A percentile compares a stretch with the other conserved stretches of the same genome.
Evolutionary conservation across 371 early-diverging fungal species (phyloP).

Genomic region (Actinomortierella ambigua): DNA sequence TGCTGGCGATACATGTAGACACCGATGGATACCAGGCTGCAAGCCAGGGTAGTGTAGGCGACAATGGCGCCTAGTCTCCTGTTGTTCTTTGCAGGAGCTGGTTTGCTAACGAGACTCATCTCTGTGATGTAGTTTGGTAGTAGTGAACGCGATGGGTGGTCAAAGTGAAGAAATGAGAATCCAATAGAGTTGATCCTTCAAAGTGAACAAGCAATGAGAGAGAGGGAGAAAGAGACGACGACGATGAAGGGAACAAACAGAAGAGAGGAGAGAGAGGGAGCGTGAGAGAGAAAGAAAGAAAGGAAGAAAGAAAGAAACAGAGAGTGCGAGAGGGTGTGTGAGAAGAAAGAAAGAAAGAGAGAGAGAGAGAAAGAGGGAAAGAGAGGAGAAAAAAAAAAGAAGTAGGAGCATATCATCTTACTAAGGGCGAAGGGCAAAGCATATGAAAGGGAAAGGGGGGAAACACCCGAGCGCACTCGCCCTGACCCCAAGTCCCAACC

Average conservation of each 20-base stretch:
- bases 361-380: conserved; percentile 10
- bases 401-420: not conserved
- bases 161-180: no score
- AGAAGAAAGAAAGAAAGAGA: not conserved
- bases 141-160: no score
- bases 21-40: conserved; percentile 50
- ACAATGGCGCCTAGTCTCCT: conserved; percentile 25
- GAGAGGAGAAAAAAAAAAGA: not conserved
- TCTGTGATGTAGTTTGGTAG: no score
- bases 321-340: not conserved
- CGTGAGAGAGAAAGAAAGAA: not conserved
- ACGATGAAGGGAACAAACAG: not conserved
- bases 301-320: not conserved
- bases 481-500: not conserved
- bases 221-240: not conserved
- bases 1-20: conserved; percentile 47
- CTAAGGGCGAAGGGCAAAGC: no score
- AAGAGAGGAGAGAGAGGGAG: not conserved
- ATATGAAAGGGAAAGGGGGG: no score
- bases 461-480: no score
- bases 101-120: no score
- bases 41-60: conserved; percentile 38
- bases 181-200: conserved; percentile 21
- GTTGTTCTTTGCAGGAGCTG: conserved; percentile 12
- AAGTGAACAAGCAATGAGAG: conserved; percentile 26